These are phyloP conservation scores for Mallotus repandus DNA, from an alignment of 441 rosid species.

Conservation along the genomic window DNA sequence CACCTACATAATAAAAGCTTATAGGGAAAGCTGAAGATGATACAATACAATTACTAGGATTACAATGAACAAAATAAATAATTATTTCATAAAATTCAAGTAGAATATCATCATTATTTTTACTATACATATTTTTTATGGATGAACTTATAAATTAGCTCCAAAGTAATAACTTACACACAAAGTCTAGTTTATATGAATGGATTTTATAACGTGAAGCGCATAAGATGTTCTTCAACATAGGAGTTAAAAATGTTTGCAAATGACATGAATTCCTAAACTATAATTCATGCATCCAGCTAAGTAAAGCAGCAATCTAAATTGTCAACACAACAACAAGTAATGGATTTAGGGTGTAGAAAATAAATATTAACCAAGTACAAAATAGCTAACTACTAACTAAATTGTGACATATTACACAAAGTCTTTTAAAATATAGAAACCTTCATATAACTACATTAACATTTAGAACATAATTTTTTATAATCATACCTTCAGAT, in stretches of 20 bases:
- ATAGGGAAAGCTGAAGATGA: constrained; percentile 8
- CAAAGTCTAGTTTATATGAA: not conserved
- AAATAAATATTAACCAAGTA: not conserved
- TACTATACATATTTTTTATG: not conserved
- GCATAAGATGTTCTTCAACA: not conserved
- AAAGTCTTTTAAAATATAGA: too few relatives aligned
- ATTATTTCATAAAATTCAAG: not conserved
- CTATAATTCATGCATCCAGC: not conserved
- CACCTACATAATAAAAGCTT: not conserved
- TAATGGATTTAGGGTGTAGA: not conserved
- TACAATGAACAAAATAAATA: not conserved
- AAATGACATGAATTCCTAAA: constrained; percentile 1
- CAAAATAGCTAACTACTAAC: not conserved
- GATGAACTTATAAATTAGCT: not conserved
- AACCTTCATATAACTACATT: not conserved
- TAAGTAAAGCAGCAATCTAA: not conserved
- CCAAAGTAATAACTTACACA: not conserved
- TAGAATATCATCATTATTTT: not conserved
- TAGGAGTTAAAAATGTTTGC: not conserved
- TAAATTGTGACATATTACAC: not conserved
- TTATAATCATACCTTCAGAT: not conserved
- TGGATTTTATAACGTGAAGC: too few relatives aligned
- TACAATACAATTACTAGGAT: not conserved
- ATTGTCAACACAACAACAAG: constrained; percentile 5
- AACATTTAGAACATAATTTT: not conserved